Evolutionary conservation across 306 rosid species (phyloP), one percentile per base, ranked within the genome.

Genomic region (Gynostemma pentaphyllum): DNA sequence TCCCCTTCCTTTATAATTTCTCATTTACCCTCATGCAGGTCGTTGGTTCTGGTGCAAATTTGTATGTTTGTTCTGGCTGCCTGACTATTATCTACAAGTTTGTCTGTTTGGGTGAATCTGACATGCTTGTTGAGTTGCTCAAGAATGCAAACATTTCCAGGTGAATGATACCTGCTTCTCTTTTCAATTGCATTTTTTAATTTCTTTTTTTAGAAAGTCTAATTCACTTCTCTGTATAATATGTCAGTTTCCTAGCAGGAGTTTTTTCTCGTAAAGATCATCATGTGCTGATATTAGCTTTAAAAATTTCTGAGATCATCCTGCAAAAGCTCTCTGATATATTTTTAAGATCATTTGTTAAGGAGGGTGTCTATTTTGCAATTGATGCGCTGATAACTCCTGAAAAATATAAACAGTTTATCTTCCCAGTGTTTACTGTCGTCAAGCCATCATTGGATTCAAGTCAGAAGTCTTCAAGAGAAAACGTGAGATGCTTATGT

Each of bases 281-380:
- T 16, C 99, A 94, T 76, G 78, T 94, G 76, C 76, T 84, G 75
- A 73, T 94, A 68, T 72, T 87, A 71, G 85, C 91, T 62, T 79
- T 94, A 62, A 86, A 70, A 62, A 86, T 85, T 68, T 71, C 89
- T 61, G 97, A 94, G 76, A 81, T 87, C 68, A 78, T 89, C 77
- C 89, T 89, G 71, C 86, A 78, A 29, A 89, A 83, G 69, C 87
- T 79, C 70, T 81, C 91, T 60, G 76, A 80, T 81, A 32, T 29
- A 68, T 86, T 94, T 78, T 72, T 89, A 29, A 80, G 77, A 49
- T 78, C 89, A 37, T 94, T 94, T 70, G 67, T 94, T 21, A 94
- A 94, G 77, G 99, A 94, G 78, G 99, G 99, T 66, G 90, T 89
- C 67, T 81, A 79, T 79, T 89, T 89, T 75, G 94, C 97, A 39